A percentile compares a stretch with the other conserved stretches of the same genome.
Evolutionary conservation across 1,284 basidiomycete species (phyloP).

Genomic region (Ganoderma lucidum): DNA sequence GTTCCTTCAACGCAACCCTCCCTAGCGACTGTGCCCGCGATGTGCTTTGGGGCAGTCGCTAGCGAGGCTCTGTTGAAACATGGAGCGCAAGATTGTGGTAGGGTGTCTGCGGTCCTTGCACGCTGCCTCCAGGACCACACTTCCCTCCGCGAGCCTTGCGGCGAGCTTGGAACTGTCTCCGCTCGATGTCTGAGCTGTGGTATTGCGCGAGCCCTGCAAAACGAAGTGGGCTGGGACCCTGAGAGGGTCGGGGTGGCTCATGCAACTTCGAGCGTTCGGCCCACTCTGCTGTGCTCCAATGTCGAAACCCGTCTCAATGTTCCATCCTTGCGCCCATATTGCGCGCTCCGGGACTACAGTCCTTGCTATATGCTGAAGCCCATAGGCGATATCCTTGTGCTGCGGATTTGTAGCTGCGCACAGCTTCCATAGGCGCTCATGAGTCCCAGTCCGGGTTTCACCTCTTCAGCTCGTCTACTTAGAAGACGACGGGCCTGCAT

Average conservation of each 20-base stretch:
- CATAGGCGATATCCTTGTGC: neutral
- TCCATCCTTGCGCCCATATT: neutral
- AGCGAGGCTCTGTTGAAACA: neutral
- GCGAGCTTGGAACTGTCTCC: neutral
- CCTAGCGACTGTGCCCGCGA: neutral
- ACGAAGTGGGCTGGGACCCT: neutral
- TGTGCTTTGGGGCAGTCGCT: neutral
- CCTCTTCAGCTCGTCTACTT: no score
- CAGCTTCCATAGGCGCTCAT: neutral
- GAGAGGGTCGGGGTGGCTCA: neutral
- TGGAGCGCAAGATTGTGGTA: neutral
- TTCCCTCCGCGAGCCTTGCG: neutral
- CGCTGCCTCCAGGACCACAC: neutral
- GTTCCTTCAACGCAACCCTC: conserved; percentile 8
- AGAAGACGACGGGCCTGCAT: no score
- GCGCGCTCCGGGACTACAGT: neutral
- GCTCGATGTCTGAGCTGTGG: neutral
- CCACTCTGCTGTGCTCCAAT: neutral
- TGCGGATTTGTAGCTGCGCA: conserved; percentile 3
- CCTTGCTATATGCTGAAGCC: neutral
- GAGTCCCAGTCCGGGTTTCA: neutral
- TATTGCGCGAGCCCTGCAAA: no score
- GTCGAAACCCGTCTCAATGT: neutral
- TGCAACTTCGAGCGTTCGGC: neutral
- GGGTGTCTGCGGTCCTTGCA: neutral